Evolutionary conservation across 1,284 basidiomycete genomes (phyloP).

Genomic region (Coniferiporia sulphurascens): DNA sequence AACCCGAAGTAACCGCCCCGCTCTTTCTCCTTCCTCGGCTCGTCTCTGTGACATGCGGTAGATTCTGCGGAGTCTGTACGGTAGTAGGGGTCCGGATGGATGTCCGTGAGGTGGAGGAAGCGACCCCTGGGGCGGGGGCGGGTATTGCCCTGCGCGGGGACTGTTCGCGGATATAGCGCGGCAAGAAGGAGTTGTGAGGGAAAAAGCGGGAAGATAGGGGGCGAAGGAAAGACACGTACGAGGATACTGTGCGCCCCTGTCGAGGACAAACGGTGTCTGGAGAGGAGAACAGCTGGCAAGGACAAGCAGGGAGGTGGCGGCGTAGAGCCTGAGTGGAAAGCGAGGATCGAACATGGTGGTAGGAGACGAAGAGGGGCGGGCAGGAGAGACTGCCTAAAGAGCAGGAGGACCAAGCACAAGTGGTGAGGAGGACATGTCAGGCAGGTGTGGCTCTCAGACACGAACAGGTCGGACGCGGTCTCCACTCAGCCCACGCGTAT

Average conservation of each 20-base stretch:
- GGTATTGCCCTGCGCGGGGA: not conserved
- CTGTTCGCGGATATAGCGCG: conserved; percentile 7
- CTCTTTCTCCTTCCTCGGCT: conserved; percentile 50
- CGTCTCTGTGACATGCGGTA: conserved; percentile 62
- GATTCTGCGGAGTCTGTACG: conserved; percentile 41
- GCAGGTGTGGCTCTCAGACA: too few species aligned
- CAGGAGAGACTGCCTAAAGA: not conserved
- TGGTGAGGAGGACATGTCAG: too few species aligned
- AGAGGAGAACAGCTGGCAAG: not conserved
- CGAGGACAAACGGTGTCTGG: conserved; percentile 1
- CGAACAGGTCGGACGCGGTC: too few species aligned
- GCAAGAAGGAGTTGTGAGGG: not conserved
- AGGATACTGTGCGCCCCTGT: not conserved
- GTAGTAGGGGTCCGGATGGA: conserved; percentile 75
- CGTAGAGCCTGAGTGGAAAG: not conserved
- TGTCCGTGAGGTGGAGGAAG: conserved; percentile 76
- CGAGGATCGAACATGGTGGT: conserved; percentile 1
- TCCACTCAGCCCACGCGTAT: too few species aligned
- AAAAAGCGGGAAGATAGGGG: not conserved
- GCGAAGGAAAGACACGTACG: not conserved
- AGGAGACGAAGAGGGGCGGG: not conserved
- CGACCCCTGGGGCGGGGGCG: conserved; percentile 51
- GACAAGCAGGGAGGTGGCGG: conserved; percentile 1
- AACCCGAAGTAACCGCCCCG: conserved; percentile 55
- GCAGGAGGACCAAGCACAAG: not conserved